phyloP scores from a whole-genome alignment of 2,329 filamentous ascomycete genomes.

The Intubia oerlemansii region DNA sequence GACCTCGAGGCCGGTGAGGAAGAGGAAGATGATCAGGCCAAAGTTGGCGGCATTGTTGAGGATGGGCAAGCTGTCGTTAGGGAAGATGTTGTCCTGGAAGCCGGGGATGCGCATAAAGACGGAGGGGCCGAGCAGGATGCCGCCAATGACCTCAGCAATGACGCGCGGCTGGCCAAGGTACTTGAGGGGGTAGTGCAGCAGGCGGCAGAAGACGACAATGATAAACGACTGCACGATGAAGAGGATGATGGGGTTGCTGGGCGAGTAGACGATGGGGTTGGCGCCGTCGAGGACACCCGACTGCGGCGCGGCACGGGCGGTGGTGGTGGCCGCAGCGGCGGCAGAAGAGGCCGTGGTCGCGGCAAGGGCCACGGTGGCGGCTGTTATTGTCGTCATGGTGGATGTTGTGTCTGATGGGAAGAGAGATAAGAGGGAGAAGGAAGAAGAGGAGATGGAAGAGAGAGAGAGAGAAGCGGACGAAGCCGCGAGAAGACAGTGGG shows the following conservation, averaged over 20 bases:
- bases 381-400: conserved; percentile 9
- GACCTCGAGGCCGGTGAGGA: conserved; percentile 73
- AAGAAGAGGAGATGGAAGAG: not conserved
- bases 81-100: conserved; percentile 61
- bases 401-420: not conserved
- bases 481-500: too few species aligned
- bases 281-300: conserved; percentile 40
- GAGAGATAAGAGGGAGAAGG: not conserved
- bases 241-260: conserved; percentile 42
- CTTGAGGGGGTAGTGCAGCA: conserved; percentile 50
- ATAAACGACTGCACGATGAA: conserved; percentile 47
- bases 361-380: conserved; percentile 5
- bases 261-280: conserved; percentile 39
- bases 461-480: too few species aligned
- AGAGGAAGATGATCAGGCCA: conserved; percentile 67
- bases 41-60: conserved; percentile 63
- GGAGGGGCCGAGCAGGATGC: conserved; percentile 65
- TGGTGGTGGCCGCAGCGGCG: conserved; percentile 4
- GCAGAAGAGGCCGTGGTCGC: conserved; percentile 13
- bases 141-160: conserved; percentile 51
- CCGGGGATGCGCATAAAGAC: conserved; percentile 72
- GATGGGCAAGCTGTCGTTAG: conserved; percentile 49
- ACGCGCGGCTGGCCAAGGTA: conserved; percentile 54
- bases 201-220: conserved; percentile 53
- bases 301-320: conserved; percentile 10